Percentiles rank a stretch among this genome's conserved stretches.
Evolutionary conservation across 179 eudicot species (phyloP).

Genomic region (Spergularia azorica): DNA sequence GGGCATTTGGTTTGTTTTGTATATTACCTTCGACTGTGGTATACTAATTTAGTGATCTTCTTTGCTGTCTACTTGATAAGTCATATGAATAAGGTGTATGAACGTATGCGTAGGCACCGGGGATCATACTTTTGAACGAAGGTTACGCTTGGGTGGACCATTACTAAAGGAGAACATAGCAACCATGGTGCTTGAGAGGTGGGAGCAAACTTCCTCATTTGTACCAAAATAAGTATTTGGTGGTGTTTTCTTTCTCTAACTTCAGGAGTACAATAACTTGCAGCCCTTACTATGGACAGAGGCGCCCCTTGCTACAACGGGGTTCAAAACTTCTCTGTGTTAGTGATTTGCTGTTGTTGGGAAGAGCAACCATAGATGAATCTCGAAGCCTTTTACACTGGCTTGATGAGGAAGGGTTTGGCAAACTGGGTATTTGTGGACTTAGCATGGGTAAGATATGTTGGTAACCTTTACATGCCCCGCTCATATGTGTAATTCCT

Average conservation of each 20-base stretch:
- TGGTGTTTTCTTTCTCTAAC: background rate
- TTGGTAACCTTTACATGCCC: background rate
- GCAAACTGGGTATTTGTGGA: conserved; percentile 95
- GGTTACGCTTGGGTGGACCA: conserved; percentile 95
- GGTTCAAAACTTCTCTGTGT: conserved; percentile 93
- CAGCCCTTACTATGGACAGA: conserved; percentile 96
- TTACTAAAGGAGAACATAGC: conserved; percentile 90
- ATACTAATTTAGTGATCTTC: background rate
- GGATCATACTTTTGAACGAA: conserved; percentile 91
- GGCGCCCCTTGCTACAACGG: conserved; percentile 87
- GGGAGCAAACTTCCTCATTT: conserved; percentile 17
- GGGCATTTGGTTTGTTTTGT: background rate
- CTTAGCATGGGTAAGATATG: conserved; percentile 92
- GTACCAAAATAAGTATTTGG: background rate
- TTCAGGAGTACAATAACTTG: conserved; percentile 2
- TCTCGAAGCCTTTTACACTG: conserved; percentile 87
- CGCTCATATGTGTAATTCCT: too few relatives aligned
- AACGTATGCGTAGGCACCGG: conserved; percentile 71
- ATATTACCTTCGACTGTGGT: background rate
- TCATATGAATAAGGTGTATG: conserved; percentile 21
- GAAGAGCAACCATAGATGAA: conserved; percentile 94
- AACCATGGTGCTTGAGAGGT: conserved; percentile 99
- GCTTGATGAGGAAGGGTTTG: conserved; percentile 91
- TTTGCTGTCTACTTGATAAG: conserved; percentile 3
- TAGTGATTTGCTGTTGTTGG: conserved; percentile 86